phyloP scores from a whole-genome alignment of 2,329 filamentous ascomycete species.

The Diaporthe aspalathi region DNA sequence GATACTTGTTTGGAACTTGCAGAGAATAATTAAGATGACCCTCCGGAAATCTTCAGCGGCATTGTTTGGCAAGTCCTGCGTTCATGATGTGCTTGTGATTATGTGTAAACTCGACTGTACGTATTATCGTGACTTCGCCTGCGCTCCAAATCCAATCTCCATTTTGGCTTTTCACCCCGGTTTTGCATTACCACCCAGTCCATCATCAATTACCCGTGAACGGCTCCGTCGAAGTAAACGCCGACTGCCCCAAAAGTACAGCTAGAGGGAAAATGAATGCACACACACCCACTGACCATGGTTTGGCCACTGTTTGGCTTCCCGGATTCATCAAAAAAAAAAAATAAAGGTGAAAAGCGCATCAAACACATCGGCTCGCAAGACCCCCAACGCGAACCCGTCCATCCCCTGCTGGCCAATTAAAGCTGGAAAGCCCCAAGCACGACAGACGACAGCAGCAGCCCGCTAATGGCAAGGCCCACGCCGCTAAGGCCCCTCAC shows the following conservation, averaged over 20 bases:
- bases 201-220: background rate
- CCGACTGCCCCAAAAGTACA: background rate
- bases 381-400: background rate
- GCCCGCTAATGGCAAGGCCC: conserved; percentile 16
- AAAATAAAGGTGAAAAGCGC: too few species aligned
- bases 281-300: too few species aligned
- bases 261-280: too few species aligned
- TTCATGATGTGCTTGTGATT: too few species aligned
- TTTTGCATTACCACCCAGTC: background rate
- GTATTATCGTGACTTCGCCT: background rate
- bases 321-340: too few species aligned
- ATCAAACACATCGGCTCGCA: background rate
- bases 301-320: too few species aligned
- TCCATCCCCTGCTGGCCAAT: background rate
- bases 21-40: too few species aligned
- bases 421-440: conserved; percentile 24
- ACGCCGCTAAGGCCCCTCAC: background rate
- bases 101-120: too few species aligned
- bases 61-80: too few species aligned
- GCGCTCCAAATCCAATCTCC: background rate
- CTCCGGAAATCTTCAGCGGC: too few species aligned
- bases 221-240: background rate
- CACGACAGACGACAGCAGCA: conserved; percentile 25
- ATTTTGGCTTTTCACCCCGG: too few species aligned
- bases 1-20: too few species aligned